A percentile compares a stretch with the other conserved stretches of the same genome.
Evolutionary conservation across 2,329 filamentous ascomycete species (phyloP).

Genomic region (Paracoccidioides lutzii): DNA sequence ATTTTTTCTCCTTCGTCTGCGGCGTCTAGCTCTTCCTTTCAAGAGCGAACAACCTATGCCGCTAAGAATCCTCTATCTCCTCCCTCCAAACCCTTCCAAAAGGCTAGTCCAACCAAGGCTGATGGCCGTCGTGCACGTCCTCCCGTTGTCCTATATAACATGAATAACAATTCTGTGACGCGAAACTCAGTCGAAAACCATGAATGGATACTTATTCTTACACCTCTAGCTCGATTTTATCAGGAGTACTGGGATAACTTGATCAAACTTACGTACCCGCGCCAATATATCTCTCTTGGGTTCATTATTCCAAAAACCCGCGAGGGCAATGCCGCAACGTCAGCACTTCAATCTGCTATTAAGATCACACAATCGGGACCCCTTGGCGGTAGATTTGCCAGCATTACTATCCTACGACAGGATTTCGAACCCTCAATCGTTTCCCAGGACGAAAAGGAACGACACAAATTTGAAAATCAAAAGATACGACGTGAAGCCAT

Average conservation of each 20-base stretch:
- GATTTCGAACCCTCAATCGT: conserved; percentile 74
- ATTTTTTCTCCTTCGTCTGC: conserved; percentile 45
- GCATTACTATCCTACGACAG: conserved; percentile 86
- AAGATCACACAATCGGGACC: conserved; percentile 72
- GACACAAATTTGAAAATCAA: conserved; percentile 85
- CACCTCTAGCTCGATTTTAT: conserved; percentile 87
- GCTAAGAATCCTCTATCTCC: conserved; percentile 60
- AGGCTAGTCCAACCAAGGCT: conserved; percentile 39
- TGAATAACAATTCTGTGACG: conserved; percentile 87
- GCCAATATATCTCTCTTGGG: conserved; percentile 84
- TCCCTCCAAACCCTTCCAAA: conserved; percentile 61
- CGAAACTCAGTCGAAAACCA: conserved; percentile 60
- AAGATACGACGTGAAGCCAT: conserved; percentile 77
- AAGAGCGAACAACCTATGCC: conserved; percentile 42
- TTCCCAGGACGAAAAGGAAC: conserved; percentile 74
- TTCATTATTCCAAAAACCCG: conserved; percentile 93
- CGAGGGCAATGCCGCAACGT: conserved; percentile 78
- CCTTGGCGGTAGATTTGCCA: conserved; percentile 73
- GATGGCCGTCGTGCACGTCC: conserved; percentile 51
- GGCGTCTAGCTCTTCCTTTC: conserved; percentile 35
- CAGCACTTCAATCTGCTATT: conserved; percentile 71
- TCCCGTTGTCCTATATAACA: conserved; percentile 81
- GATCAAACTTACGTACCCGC: conserved; percentile 69
- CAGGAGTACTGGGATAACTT: conserved; percentile 93
- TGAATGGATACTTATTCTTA: conserved; percentile 82